These are phyloP conservation scores for Sporopachydermia cereana DNA, from an alignment of 1,139 yeast genomes.

Conservation along the genomic window DNA sequence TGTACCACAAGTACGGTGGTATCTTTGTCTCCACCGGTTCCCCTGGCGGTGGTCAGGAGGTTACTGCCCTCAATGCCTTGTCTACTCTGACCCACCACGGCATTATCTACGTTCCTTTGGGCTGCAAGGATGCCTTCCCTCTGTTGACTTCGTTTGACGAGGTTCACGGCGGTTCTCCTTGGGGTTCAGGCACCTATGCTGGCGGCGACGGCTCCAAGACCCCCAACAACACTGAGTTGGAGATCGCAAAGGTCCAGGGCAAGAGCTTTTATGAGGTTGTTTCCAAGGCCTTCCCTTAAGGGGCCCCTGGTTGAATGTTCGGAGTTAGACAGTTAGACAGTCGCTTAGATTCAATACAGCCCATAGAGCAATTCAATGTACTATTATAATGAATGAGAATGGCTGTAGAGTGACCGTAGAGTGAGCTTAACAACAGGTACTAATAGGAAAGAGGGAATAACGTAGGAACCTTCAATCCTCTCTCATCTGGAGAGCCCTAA, in stretches of 20 bases:
- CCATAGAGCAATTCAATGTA: no score
- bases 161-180: constrained; percentile 63
- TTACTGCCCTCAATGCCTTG: constrained; percentile 37
- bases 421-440: no score
- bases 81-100: constrained; percentile 51
- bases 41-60: constrained; percentile 58
- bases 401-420: no score
- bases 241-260: constrained; percentile 55
- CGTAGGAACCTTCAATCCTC: no score
- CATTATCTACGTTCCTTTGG: constrained; percentile 48
- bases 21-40: constrained; percentile 46
- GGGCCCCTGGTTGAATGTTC: no score
- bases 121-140: constrained; percentile 40
- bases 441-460: no score
- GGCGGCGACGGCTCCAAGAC: constrained; percentile 57
- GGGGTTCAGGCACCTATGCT: constrained; percentile 65
- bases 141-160: constrained; percentile 42
- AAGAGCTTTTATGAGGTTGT: constrained; percentile 42
- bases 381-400: no score
- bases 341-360: no score
- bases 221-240: constrained; percentile 46
- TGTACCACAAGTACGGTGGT: constrained; percentile 47
- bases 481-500: no score
- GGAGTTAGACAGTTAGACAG: no score
- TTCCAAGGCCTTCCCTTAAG: constrained; percentile 8